Percentiles rank a stretch among this genome's conserved stretches.
Evolutionary conservation across 2,329 filamentous ascomycete species (phyloP).

Genomic region (Grosmannia penicillata): DNA sequence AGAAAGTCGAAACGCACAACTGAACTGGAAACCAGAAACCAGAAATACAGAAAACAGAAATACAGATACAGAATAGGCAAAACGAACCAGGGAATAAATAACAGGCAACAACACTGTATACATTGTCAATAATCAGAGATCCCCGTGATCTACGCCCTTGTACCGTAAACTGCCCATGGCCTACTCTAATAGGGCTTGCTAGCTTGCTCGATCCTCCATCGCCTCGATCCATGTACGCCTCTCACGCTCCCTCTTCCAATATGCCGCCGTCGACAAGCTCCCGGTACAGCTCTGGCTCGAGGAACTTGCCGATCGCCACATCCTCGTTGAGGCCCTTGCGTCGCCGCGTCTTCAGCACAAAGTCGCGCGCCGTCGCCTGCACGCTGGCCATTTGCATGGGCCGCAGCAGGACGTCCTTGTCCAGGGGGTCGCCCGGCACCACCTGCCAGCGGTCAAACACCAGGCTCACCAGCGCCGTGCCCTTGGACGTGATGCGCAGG

Average conservation of each 20-base stretch:
- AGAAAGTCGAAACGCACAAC: no score
- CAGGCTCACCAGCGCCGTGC: conserved; percentile 75
- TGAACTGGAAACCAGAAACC: no score
- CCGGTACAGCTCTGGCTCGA: conserved; percentile 87
- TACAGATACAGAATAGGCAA: no score
- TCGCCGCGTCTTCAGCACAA: conserved; percentile 87
- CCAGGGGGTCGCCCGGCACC: conserved; percentile 87
- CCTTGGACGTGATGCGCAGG: conserved; percentile 87
- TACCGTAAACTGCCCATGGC: no score
- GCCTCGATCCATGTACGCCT: no score
- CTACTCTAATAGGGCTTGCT: no score
- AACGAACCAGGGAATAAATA: no score
- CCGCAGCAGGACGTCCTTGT: conserved; percentile 67
- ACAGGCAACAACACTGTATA: no score
- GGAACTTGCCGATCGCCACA: conserved; percentile 86
- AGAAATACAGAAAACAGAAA: no score
- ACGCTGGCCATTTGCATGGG: conserved; percentile 78
- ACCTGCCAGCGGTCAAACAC: conserved; percentile 95
- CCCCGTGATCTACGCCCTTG: no score
- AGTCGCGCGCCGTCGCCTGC: conserved; percentile 84
- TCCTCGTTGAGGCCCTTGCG: conserved; percentile 93
- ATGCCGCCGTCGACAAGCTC: conserved; percentile 48
- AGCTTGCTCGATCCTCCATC: no score
- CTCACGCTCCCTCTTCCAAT: conserved; percentile 1
- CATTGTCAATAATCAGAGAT: no score